Base-by-base conservation (phyloP, 2,329 filamentous ascomycete genomes). In the Hypoxylon sp. region DNA sequence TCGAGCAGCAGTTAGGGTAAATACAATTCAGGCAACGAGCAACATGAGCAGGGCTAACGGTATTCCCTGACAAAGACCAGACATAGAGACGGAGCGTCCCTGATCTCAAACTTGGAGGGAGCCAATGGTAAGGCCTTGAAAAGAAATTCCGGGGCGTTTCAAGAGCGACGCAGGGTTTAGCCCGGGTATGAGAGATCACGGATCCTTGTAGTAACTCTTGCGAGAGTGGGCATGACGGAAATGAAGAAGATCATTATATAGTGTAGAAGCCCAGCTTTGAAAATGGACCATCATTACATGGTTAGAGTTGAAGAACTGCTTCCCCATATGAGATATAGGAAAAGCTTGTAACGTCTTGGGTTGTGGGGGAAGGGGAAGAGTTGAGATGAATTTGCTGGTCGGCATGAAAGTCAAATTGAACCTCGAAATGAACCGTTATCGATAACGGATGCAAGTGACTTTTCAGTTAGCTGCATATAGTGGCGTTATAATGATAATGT, bases 101-200 rank as follows among this genome's bases (percentile, higher is more conserved):
- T 50, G 44, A 49, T 57, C 45, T 58, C 53, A 18, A 52, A 61
- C 22, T 44, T 66, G 9, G 56, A 66, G 52, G 52, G 42, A 40
- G 28, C 66, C 62, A 67, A 69, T 69, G 33, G 45, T 33, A 46
- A 24, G 38, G 26, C 42, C 28, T n/a, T 45, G 30, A 33, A 52
- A n/a, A 30, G 45, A 64, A 28, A 58, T 58, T 40, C 32, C 42
- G 50, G 45, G 18, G 49, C 36, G 67, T 69, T 69, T 69, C 67
- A 64, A 69, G 67, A 69, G 54, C 60, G 26, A 50, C 64, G 18
- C 64, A 67, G 64, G 67, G 67, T 62, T 62, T 32, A 49, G 42
- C 16, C 42, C 45, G 26, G 56, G 40, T 36, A 52, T 55, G 45
- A 32, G 46, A 48, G 56, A 64, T 53, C 18, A 45, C 12, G 33